Conservation (phyloP, 441 rosid genomes). For the Kokia cookei region DNA sequence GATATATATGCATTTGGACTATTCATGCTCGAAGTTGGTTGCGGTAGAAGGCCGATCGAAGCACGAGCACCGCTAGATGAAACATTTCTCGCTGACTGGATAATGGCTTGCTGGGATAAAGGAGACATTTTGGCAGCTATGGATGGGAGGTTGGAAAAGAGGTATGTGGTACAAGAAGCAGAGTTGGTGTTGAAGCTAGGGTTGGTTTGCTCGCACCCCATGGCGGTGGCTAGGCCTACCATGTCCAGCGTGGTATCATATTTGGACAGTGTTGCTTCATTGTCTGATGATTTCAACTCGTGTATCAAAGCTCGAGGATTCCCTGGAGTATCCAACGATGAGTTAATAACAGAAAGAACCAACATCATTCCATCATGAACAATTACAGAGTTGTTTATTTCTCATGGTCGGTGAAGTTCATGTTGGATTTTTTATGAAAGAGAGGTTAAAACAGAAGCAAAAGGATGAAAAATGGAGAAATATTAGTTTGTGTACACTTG, state of each 20-base stretch:
- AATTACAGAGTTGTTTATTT: not conserved
- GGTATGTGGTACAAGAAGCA: constrained; percentile 2
- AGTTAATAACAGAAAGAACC: not conserved
- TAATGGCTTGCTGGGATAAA: constrained; percentile 6
- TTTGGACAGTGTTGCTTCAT: not conserved
- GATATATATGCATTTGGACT: constrained; percentile 17
- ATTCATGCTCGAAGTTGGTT: constrained; percentile 15
- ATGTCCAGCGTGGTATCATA: constrained; percentile 11
- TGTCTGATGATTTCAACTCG: not conserved
- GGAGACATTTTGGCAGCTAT: constrained; percentile 7
- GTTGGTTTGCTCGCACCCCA: constrained; percentile 20
- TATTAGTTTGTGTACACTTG: no score
- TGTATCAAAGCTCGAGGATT: not conserved
- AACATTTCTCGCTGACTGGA: constrained; percentile 14
- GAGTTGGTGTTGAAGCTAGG: constrained; percentile 24
- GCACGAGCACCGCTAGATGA: constrained; percentile 6
- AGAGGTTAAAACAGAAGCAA: no score
- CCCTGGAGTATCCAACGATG: not conserved
- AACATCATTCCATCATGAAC: not conserved
- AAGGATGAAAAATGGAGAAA: no score
- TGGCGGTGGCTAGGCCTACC: constrained; percentile 15
- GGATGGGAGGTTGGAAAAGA: constrained; percentile 5
- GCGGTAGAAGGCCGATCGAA: not conserved
- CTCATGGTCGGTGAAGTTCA: not conserved
- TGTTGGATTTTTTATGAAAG: no score